These are phyloP conservation scores for Diversispora eburnea DNA, from an alignment of 192 early-diverging fungal genomes.

Conservation along the genomic window DNA sequence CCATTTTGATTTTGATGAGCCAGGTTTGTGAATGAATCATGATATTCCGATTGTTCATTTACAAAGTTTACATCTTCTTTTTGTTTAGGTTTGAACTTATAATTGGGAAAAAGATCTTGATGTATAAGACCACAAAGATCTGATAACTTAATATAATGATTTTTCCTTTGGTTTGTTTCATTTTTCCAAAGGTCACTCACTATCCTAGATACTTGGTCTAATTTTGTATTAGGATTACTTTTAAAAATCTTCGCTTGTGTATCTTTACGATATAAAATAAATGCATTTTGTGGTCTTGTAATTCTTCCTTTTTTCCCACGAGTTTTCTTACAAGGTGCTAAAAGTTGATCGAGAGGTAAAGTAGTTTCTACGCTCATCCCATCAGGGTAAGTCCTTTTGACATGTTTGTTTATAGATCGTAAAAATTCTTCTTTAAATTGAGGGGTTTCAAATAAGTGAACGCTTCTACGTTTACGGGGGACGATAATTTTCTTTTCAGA, in stretches of 20 bases:
- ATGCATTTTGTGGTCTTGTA: conserved; percentile 17
- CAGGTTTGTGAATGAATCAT: no score
- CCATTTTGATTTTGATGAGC: no score
- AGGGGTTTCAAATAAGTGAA: not conserved
- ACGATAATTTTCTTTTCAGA: no score
- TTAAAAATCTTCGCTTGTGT: not conserved
- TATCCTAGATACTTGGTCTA: conserved; percentile 9
- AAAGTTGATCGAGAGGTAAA: not conserved
- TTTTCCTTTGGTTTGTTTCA: not conserved
- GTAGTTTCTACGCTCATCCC: not conserved
- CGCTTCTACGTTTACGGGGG: not conserved
- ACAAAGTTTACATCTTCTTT: not conserved
- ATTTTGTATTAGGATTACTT: not conserved
- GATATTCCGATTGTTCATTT: no score
- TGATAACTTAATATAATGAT: not conserved
- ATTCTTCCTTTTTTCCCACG: not conserved
- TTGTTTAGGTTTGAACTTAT: conserved; percentile 1
- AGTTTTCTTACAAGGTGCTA: conserved; percentile 23
- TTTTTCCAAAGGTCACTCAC: not conserved
- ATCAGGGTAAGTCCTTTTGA: not conserved
- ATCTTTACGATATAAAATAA: conserved; percentile 14
- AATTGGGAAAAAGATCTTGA: conserved; percentile 16
- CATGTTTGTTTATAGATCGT: not conserved
- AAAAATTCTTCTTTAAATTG: not conserved
- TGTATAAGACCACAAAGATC: not conserved